A percentile compares a stretch with the other conserved stretches of the same genome.
Conservation (phyloP, 169 alveolate genomes). For the Fabrea salina region DNA sequence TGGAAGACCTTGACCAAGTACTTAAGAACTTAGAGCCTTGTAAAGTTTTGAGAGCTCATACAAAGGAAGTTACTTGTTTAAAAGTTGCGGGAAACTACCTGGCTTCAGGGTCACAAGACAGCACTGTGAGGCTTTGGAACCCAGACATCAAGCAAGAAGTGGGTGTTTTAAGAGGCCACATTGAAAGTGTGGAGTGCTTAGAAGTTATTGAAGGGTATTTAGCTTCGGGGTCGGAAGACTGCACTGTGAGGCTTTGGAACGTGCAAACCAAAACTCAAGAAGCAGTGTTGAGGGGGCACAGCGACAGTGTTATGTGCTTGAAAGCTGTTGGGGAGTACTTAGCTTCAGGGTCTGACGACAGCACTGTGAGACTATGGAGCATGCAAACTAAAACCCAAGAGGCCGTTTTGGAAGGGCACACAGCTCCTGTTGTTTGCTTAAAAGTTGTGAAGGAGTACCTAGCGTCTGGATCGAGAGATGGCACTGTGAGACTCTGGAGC, state of each 20-base stretch:
- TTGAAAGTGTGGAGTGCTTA: background rate
- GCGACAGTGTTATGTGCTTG: background rate
- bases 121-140: constrained; percentile 7
- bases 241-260: background rate
- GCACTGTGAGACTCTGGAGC: background rate
- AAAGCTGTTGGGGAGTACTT: background rate
- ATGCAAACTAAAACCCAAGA: background rate
- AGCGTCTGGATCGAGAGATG: constrained; percentile 17
- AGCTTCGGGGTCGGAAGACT: constrained; percentile 21
- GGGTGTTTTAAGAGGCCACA: background rate
- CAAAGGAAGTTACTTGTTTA: background rate
- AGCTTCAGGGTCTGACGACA: constrained; percentile 15
- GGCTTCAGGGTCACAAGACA: constrained; percentile 13
- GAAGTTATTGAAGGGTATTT: background rate
- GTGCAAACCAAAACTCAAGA: background rate
- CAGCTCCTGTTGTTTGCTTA: background rate
- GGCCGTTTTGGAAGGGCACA: background rate
- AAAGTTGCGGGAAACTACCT: background rate
- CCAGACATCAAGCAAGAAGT: background rate
- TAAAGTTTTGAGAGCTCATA: too few species aligned
- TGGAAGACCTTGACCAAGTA: too few species aligned
- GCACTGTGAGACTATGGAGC: background rate
- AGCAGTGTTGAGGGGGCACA: background rate
- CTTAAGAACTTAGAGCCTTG: too few species aligned
- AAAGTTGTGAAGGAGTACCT: background rate